phyloP scores from a whole-genome alignment of 75 land plant species.

The Pinus tabuliformis region DNA sequence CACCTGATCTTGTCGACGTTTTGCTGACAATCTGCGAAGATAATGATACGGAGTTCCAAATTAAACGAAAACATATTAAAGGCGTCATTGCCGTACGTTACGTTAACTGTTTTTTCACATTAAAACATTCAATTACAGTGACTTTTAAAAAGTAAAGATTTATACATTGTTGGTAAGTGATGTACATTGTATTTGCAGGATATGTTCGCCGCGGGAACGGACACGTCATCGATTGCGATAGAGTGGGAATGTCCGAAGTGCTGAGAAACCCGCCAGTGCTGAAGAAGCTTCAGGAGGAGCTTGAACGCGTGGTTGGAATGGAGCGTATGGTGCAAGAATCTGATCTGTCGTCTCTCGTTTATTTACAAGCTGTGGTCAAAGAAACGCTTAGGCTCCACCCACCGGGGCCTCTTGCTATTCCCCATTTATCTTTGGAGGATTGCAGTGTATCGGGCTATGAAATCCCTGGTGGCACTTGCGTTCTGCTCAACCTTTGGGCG shows the following conservation, averaged over 20 bases:
- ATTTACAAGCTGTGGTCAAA: slow-evolving; percentile 21
- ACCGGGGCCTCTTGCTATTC: slow-evolving; percentile 3
- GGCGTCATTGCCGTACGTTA: slow-evolving; percentile 13
- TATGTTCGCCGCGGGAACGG: slow-evolving; percentile 15
- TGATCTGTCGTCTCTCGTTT: background rate
- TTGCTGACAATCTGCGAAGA: slow-evolving; percentile 11
- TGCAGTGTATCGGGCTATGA: too few species aligned
- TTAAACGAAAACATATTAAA: slow-evolving; percentile 20
- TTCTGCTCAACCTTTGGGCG: too few species aligned
- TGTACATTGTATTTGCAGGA: background rate
- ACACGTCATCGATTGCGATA: slow-evolving; percentile 10
- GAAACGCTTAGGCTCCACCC: slow-evolving; percentile 20
- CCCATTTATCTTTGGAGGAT: too few species aligned
- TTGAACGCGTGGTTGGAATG: slow-evolving; percentile 12
- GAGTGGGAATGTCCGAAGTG: slow-evolving; percentile 17
- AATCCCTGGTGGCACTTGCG: too few species aligned
- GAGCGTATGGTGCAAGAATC: slow-evolving; percentile 19
- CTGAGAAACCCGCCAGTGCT: slow-evolving; percentile 6
- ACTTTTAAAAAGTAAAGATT: background rate
- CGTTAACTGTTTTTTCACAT: background rate
- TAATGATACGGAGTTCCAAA: slow-evolving; percentile 14
- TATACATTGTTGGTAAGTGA: background rate
- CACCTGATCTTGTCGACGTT: slow-evolving; percentile 10
- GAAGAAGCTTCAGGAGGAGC: slow-evolving; percentile 16
- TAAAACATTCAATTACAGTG: background rate